Evolutionary conservation across 2,329 filamentous ascomycete species (phyloP), one percentile per base, ranked within the genome.

Genomic region (Diaporthe ilicicola): DNA sequence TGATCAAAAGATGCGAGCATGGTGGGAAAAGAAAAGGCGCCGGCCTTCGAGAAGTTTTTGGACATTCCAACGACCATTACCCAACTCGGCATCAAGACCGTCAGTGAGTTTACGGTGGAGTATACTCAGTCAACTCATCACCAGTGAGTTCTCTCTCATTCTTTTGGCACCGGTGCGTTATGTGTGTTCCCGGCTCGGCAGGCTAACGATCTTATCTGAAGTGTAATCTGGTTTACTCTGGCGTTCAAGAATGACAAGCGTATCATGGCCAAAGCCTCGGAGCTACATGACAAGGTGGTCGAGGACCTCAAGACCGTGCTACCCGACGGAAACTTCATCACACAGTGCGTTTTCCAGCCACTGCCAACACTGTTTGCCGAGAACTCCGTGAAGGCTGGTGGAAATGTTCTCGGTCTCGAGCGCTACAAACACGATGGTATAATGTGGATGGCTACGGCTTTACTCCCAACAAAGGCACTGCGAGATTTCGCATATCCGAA

Each of bases 191-290:
- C 34, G 7, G 1, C 42, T 56, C 7, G 34, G 54, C 12, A 27
- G 13, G 12, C 55, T 61, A 44, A 61, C 44, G 5, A 5, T 50
- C 13, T 10, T 10, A 19, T 42, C 17, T n/a, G 13, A 3, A 79
- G 76, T 37, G 80, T 81, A 55, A 75, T 76, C 4, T 84, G 82
- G 81, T 80, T 80, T 71, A 81, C 81, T 0, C 70, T 76, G 17
- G 74, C 78, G 0, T 78, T 82, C 73, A 79, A 81, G 65, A 83
- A 83, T 66, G 79, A 82, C 67, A 74, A 77, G 1, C 76, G 76
- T 24, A 76, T 82, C 7, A 75, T 83, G 22, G 71, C 75, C 44
- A 80, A 81, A 50, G 78, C 79, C 10, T 74, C 77, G 1, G 75
- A 79, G 1, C 76, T 79, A 65, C 80, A 80, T 73, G 73, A 77